Conservation (phyloP, 768 basidiomycete genomes). For the Calocybe indica region DNA sequence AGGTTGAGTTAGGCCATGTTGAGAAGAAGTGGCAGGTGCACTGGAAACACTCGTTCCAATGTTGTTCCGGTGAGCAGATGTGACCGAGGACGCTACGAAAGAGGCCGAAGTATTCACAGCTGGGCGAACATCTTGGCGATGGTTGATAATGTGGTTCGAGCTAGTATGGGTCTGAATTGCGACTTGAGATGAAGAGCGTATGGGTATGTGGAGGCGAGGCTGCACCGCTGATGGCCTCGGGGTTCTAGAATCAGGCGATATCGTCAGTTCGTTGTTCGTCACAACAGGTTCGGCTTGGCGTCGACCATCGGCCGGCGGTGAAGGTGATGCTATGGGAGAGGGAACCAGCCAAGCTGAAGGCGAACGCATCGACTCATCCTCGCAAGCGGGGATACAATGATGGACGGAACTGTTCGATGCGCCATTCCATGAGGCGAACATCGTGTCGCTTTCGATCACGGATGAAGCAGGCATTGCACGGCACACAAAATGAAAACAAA, state of each 20-base stretch:
- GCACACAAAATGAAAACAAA: too few relatives aligned
- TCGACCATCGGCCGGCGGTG: not conserved
- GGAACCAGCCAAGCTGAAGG: not conserved
- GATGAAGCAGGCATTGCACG: too few relatives aligned
- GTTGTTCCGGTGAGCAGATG: conserved; percentile 29
- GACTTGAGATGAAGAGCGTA: conserved; percentile 24
- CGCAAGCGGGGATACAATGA: not conserved
- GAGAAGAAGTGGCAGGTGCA: conserved; percentile 27
- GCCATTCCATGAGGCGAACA: too few relatives aligned
- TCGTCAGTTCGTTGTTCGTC: conserved; percentile 43
- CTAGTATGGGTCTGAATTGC: conserved; percentile 46
- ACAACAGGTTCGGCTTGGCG: conserved; percentile 2
- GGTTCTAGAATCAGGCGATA: conserved; percentile 45
- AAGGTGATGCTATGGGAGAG: not conserved
- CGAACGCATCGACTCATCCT: not conserved
- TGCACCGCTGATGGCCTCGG: conserved; percentile 48
- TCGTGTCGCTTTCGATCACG: too few relatives aligned
- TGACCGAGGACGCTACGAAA: conserved; percentile 31
- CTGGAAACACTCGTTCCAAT: conserved; percentile 60
- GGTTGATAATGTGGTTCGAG: conserved; percentile 21
- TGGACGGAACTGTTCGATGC: too few relatives aligned
- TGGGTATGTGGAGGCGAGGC: conserved; percentile 24
- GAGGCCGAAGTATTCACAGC: conserved; percentile 46
- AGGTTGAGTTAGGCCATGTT: conserved; percentile 55
- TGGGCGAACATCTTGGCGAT: conserved; percentile 41